Evolutionary conservation across 768 basidiomycete genomes (phyloP), one percentile per base, ranked within the genome.

Genomic region (Agrocybe chaxingu): DNA sequence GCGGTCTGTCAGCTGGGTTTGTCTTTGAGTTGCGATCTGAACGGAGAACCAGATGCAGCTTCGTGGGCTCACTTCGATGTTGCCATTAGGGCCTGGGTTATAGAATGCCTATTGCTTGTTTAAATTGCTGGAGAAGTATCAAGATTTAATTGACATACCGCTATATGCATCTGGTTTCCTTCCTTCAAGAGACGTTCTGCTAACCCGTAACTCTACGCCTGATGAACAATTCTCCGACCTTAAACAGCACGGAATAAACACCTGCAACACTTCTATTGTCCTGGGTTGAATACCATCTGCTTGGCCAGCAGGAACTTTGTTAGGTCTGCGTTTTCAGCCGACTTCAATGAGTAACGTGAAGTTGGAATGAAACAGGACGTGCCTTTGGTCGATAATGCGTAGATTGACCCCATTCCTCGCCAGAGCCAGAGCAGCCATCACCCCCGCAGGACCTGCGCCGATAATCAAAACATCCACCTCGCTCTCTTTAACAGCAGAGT

Each of bases 361-460:
- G 7, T 8, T 31, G 2, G 6, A 30, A 41, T 33, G 24, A 43
- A 49, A 40, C 13, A 42, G 8, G 8, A 60, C 61, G n/a, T 41
- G 78, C 81, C 80, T 69, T 62, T 82, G 69, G 60, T 87, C 85
- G 36, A 87, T 63, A 35, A 87, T 78, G 7, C 78, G 72, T 18
- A 85, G 79, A 33, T 77, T 74, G 32, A 86, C 66, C 0, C 83
- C 83, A 7, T 81, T 79, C 38, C 61, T 73, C 7, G 73, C 76
- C 32, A 87, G 73, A 2, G 76, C 83, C 60, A 84, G 82, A 19
- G 79, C 80, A 51, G 82, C 84, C 85, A 90, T 87, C 3, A 89
- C 63, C 2, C 88, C 76, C 12, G 76, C 74, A 12, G 76, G 76
- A 6, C 82, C 84, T 4, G 84, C 84, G 18, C 84, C 84, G 50